These are phyloP conservation scores for Albugo laibachii DNA, from an alignment of 352 stramenopile species.

Conservation along the genomic window DNA sequence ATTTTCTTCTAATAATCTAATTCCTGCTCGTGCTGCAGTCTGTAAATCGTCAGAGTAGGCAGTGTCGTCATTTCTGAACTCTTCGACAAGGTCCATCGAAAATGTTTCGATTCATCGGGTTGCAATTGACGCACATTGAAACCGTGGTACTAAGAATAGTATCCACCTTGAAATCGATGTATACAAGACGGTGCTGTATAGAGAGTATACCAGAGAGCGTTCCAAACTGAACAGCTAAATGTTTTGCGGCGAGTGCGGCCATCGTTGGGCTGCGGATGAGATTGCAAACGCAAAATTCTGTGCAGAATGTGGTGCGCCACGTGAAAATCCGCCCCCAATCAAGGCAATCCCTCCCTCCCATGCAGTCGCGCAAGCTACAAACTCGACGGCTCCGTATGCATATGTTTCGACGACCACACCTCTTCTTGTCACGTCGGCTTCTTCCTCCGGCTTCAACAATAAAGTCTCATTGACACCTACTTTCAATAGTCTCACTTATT, in stretches of 20 bases:
- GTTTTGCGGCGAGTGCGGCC: slow-evolving; percentile 70
- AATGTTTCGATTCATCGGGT: too few relatives aligned
- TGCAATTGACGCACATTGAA: too few relatives aligned
- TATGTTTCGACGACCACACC: not conserved
- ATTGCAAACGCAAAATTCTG: slow-evolving; percentile 65
- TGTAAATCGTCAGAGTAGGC: slow-evolving; percentile 14
- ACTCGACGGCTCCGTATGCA: slow-evolving; percentile 7
- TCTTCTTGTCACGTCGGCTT: not conserved
- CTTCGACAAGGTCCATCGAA: too few relatives aligned
- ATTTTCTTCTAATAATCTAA: slow-evolving; percentile 50
- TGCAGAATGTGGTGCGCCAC: slow-evolving; percentile 52
- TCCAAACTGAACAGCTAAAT: slow-evolving; percentile 10
- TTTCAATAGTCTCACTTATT: slow-evolving; percentile 2
- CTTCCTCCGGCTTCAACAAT: slow-evolving; percentile 1
- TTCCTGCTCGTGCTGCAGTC: slow-evolving; percentile 36
- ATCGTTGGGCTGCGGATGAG: slow-evolving; percentile 60
- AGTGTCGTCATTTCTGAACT: too few relatives aligned
- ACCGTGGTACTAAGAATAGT: too few relatives aligned
- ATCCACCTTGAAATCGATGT: too few relatives aligned
- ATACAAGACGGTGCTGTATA: too few relatives aligned
- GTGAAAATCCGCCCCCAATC: slow-evolving; percentile 17
- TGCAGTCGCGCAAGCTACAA: too few relatives aligned
- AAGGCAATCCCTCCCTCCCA: not conserved
- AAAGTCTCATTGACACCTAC: slow-evolving; percentile 2
- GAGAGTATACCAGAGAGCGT: too few relatives aligned